Conservation (phyloP, 305 asterid genomes). For the Fraxinus velutina region DNA sequence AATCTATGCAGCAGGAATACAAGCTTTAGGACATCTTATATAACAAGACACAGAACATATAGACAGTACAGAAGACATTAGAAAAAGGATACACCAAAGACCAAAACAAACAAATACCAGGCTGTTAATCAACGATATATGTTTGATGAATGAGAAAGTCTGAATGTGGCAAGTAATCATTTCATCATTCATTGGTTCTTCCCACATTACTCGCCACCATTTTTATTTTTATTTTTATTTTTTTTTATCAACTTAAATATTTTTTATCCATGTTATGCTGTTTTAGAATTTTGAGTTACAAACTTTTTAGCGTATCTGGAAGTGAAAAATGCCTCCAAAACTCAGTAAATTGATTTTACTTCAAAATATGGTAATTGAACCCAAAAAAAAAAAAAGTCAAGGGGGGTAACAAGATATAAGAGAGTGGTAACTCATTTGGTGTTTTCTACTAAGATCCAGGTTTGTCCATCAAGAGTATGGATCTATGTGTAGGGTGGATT, state of each 20-base stretch:
- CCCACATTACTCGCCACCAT: constrained; percentile 4
- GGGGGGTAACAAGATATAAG: constrained; percentile 7
- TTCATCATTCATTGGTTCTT: not conserved
- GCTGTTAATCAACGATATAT: not conserved
- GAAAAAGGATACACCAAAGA: not conserved
- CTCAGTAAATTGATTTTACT: not conserved
- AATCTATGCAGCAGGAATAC: not conserved
- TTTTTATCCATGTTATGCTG: not conserved
- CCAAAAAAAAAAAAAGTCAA: not conserved
- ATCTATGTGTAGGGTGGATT: constrained; percentile 1
- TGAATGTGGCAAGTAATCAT: not conserved
- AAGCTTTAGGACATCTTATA: not conserved
- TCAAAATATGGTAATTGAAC: not conserved
- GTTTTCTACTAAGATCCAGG: not conserved
- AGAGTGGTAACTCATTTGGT: not conserved
- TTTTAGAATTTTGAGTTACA: not conserved
- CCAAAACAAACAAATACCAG: constrained; percentile 1
- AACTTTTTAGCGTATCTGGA: not conserved
- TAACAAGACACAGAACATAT: not conserved
- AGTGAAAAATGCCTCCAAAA: not conserved
- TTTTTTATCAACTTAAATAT: not conserved
- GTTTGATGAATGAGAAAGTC: not conserved
- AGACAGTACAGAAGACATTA: not conserved
- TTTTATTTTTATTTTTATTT: too few relatives aligned
- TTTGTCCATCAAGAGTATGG: not conserved